Evolutionary conservation across 768 basidiomycete species (phyloP).

Genomic region (Boletus fagicola): DNA sequence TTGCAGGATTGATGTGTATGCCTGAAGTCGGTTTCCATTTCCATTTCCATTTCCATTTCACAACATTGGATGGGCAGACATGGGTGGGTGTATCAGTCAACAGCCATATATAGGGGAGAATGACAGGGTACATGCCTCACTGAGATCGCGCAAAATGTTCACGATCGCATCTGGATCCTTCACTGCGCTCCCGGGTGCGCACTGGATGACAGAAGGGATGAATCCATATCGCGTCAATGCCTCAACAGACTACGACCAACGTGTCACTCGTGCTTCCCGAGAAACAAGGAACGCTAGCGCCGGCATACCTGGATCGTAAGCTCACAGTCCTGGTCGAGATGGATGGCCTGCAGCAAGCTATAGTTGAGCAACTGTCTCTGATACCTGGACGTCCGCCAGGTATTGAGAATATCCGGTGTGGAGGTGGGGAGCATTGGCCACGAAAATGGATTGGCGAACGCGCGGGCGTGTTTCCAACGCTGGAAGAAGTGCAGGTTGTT

Average conservation of each 20-base stretch:
- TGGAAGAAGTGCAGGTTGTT: constrained; percentile 31
- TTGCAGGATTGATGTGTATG: constrained; percentile 24
- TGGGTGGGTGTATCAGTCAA: background rate
- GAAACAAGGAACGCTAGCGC: background rate
- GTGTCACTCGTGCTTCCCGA: background rate
- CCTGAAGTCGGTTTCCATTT: constrained; percentile 13
- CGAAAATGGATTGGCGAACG: constrained; percentile 34
- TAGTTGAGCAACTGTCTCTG: constrained; percentile 33
- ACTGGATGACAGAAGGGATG: constrained; percentile 23
- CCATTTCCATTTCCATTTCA: background rate
- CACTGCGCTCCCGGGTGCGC: constrained; percentile 23
- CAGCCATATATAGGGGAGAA: too few species aligned
- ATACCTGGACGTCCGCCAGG: constrained; percentile 24
- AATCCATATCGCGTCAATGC: constrained; percentile 29
- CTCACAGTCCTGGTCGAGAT: constrained; percentile 29
- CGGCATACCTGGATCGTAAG: constrained; percentile 21
- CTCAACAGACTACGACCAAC: constrained; percentile 24
- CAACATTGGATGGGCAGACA: background rate
- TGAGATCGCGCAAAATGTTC: constrained; percentile 22
- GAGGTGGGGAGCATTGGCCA: constrained; percentile 32
- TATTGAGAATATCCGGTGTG: constrained; percentile 28
- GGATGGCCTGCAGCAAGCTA: constrained; percentile 30
- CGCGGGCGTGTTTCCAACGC: constrained; percentile 30
- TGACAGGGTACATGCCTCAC: constrained; percentile 20
- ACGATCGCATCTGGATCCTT: constrained; percentile 24